Percentiles rank a stretch among this genome's conserved stretches.
Conservation (phyloP, 768 basidiomycete genomes). For the Serendipita sp. region DNA sequence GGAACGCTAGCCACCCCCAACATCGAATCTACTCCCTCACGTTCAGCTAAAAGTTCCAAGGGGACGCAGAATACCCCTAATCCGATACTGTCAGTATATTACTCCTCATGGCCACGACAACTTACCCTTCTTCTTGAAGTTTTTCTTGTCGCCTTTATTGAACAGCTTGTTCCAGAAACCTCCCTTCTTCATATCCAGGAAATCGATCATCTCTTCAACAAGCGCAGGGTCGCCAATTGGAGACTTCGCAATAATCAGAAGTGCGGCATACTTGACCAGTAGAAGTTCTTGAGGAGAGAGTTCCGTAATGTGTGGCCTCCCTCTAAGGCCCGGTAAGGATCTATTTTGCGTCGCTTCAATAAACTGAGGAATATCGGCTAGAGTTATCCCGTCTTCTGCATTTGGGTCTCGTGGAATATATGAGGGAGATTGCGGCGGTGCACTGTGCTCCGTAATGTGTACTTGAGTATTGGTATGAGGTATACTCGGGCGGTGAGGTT, state of each 20-base stretch:
- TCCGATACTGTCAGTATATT: constrained; percentile 22
- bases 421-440: constrained; percentile 15
- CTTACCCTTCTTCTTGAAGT: constrained; percentile 47
- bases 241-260: constrained; percentile 62
- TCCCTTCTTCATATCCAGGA: constrained; percentile 83
- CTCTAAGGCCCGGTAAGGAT: constrained; percentile 60
- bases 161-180: constrained; percentile 95
- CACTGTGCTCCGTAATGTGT: constrained; percentile 68
- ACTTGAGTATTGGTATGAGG: constrained; percentile 73
- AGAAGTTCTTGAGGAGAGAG: constrained; percentile 71
- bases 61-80: constrained; percentile 87
- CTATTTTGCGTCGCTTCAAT: constrained; percentile 83
- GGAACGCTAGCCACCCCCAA: constrained; percentile 76
- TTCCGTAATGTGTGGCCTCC: constrained; percentile 73
- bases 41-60: constrained; percentile 81
- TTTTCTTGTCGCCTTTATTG: constrained; percentile 77
- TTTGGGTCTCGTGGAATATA: not conserved
- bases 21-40: constrained; percentile 89
- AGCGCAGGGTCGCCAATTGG: constrained; percentile 71
- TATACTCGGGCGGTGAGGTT: constrained; percentile 24
- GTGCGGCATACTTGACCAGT: constrained; percentile 83
- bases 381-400: constrained; percentile 72
- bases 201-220: constrained; percentile 82
- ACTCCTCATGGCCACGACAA: constrained; percentile 37
- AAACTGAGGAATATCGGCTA: constrained; percentile 87